Base-by-base conservation (phyloP, 75 land plant species). In the Cryptomeria japonica region DNA sequence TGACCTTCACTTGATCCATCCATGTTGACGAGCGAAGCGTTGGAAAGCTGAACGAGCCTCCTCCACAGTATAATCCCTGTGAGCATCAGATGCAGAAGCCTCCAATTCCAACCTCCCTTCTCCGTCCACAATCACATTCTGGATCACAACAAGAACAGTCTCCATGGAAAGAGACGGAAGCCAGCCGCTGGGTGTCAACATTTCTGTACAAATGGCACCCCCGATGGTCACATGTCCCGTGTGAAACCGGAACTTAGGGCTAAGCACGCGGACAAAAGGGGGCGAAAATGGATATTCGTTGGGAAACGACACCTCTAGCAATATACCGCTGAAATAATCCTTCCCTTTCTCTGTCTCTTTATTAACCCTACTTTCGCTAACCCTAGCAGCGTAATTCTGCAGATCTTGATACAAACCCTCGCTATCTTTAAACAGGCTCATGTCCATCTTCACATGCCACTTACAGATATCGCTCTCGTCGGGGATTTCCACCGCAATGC, bases 151-250 rank as follows among this genome's bases (percentile, higher is more conserved):
- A 3, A 89, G 73, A 75, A 89, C 61, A 56, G 70, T 89, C 47
- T 89, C 90, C 64, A 89, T 61, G 28, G 55, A 53, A 46, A 83
- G 86, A 1, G 90, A 85, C 3, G 90, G 90, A 41, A 72, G 68
- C 90, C 90, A 89, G 13, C 90, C 90, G 39, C 90, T 89, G 34
- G 87, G 49, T 1, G 90, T 89, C 83, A 89, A 70, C 0, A 87
- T 79, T 39, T 89, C 90, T 83, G 87, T 89, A 44, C 90, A 89
- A 80, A 89, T 89, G 46, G 88, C 80, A 39, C 90, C 90, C 12
- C 90, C 90, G 2, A 86, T 0, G 41, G 90, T 89, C 37, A 89
- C 88, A 46, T 89, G 90, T 5, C 90, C 90, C 3, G 90, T 78
- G 39, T 86, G 90, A 36, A 86, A 56, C 34, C 18, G 75, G 28